Evolutionary conservation across 164 flowering plant species (phyloP), one percentile per base, ranked within the genome.

Genomic region (Magnolia officinalis): DNA sequence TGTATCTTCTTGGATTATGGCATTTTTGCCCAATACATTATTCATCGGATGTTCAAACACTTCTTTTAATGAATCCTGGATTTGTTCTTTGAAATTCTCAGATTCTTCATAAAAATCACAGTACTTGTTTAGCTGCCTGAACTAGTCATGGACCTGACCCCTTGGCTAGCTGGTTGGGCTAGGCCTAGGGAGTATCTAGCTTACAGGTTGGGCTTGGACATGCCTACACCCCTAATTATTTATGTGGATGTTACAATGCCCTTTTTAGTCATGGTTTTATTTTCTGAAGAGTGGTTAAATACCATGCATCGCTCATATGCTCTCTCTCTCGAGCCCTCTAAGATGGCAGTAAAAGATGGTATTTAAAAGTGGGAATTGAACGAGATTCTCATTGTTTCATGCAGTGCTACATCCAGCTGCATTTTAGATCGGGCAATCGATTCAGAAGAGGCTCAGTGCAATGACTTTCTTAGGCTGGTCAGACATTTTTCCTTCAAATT

Each of bases 341-440:
- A 29, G 11, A 67, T 67, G 16, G 10, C 70, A 26, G 24, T 11
- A 13, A 67, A 67, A 13, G 24, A 24, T 24, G 26, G 19, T 67
- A 4, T 37, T 24, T 24, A 29, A 8, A 67, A 67, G 20, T 29
- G 70, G 16, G 37, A 79, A 31, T 52, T 76, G 26, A 45, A 29
- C 66, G 61, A 72, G 51, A 6, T 45, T 74, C 81, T 11, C 70
- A 55, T 83, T 83, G 73, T 49, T 75, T 79, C 74, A 19, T 79
- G 6, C 90, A 92, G 97, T 83, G 92, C 93, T 66, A 89, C 91
- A 63, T 82, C 93, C 70, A 86, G 88, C 78, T 90, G 97, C 85
- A 91, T 92, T 77, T 85, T 92, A 74, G 97, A 92, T 82, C 86
- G 89, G 78, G 95, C 95, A 37, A 90, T 92, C 82, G 95, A 91